A percentile compares a stretch with the other conserved stretches of the same genome.
These are phyloP conservation scores for Cyclocybe cylindracea DNA, from an alignment of 768 basidiomycete species.

Conservation along the genomic window DNA sequence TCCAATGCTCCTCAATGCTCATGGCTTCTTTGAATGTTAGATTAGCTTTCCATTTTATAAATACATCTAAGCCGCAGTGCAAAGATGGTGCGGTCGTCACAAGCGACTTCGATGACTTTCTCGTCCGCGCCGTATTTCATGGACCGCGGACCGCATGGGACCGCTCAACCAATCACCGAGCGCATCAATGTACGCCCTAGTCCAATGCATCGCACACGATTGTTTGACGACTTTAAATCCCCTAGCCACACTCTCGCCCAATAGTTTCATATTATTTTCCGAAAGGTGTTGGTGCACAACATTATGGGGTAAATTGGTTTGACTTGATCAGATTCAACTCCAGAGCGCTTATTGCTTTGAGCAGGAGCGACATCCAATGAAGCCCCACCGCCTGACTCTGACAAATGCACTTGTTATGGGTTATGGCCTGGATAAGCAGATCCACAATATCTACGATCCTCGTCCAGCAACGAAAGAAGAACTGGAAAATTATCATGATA, in stretches of 20 bases:
- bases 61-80: neutral
- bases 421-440: slow-evolving; percentile 94
- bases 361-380: slow-evolving; percentile 98
- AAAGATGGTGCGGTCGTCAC: slow-evolving; percentile 46
- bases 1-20: too few species aligned
- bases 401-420: slow-evolving; percentile 96
- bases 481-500: slow-evolving; percentile 88
- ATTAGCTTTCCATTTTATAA: too few species aligned
- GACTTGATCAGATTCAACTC: neutral
- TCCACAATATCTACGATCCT: slow-evolving; percentile 90
- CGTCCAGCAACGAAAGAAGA: slow-evolving; percentile 88
- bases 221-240: neutral
- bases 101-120: slow-evolving; percentile 55
- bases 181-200: slow-evolving; percentile 62
- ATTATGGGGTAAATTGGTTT: slow-evolving; percentile 79
- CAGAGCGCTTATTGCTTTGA: neutral
- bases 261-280: slow-evolving; percentile 97
- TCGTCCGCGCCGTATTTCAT: slow-evolving; percentile 76
- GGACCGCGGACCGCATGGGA: slow-evolving; percentile 70
- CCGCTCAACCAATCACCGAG: slow-evolving; percentile 80
- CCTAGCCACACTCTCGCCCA: slow-evolving; percentile 72
- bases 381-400: slow-evolving; percentile 92
- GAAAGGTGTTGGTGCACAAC: slow-evolving; percentile 90
- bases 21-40: too few species aligned
- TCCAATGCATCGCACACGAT: slow-evolving; percentile 26